Evolutionary conservation across 2,329 filamentous ascomycete genomes (phyloP).

Genomic region (Akanthomyces lecanii): DNA sequence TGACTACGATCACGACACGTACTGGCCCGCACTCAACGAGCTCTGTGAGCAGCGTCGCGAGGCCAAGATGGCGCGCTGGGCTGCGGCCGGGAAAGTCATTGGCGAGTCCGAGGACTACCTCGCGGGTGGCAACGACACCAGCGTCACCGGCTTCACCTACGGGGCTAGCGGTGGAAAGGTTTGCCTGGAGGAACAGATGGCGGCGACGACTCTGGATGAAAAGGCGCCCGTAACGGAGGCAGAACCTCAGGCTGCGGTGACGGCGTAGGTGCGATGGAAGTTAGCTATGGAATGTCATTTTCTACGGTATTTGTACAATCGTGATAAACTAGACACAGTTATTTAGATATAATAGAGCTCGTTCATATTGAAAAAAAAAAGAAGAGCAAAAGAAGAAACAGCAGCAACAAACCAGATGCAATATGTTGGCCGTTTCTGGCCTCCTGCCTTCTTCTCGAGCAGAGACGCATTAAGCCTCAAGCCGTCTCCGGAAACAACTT

Average conservation of each 20-base stretch:
- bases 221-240: constrained; percentile 22
- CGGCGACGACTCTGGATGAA: constrained; percentile 14
- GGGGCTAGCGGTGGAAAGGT: neutral
- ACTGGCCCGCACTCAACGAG: constrained; percentile 82
- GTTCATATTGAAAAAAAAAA: too few relatives aligned
- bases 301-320: too few relatives aligned
- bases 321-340: too few relatives aligned
- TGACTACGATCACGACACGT: constrained; percentile 80
- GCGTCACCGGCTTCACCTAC: constrained; percentile 32
- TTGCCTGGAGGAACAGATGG: constrained; percentile 14
- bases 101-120: constrained; percentile 87
- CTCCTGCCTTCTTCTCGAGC: neutral
- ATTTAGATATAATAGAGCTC: too few relatives aligned
- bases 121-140: constrained; percentile 51
- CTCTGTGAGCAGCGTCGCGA: constrained; percentile 63
- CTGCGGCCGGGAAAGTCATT: constrained; percentile 70
- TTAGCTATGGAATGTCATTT: neutral
- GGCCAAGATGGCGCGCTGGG: constrained; percentile 67
- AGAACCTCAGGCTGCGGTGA: constrained; percentile 25
- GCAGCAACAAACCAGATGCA: neutral
- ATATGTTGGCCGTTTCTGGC: neutral
- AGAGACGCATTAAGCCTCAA: neutral
- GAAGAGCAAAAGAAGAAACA: too few relatives aligned
- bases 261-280: neutral
- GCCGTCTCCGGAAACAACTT: neutral